Evolutionary conservation across 176 grass and related monocot genomes (phyloP).

Genomic region (Otatea glauca): DNA sequence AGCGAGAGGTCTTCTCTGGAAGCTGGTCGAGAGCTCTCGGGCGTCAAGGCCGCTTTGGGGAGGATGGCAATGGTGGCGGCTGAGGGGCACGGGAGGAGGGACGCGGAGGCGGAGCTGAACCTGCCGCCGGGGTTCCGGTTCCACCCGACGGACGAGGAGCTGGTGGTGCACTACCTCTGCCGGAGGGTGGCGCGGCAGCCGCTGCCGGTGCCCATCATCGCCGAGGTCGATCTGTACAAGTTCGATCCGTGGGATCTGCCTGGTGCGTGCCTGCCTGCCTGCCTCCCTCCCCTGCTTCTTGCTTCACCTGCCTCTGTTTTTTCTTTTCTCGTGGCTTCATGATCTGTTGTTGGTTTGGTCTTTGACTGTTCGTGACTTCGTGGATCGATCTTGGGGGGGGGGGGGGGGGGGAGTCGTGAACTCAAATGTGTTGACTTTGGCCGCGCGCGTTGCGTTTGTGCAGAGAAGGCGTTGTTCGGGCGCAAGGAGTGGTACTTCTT

Average conservation of each 20-base stretch:
- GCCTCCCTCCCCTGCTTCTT: not conserved
- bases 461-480: constrained; percentile 84
- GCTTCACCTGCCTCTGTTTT: not conserved
- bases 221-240: constrained; percentile 95
- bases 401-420: not conserved
- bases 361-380: not conserved
- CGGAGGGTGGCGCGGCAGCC: constrained; percentile 55
- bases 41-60: not conserved
- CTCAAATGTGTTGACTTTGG: not conserved
- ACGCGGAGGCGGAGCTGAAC: constrained; percentile 79
- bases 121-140: constrained; percentile 93
- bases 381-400: not conserved
- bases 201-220: constrained; percentile 79
- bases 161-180: constrained; percentile 78
- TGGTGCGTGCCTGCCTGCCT: constrained; percentile 11
- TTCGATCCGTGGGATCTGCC: constrained; percentile 87
- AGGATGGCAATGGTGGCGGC: constrained; percentile 22
- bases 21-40: not conserved
- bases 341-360: not conserved
- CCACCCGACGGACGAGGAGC: constrained; percentile 97
- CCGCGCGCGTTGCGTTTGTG: not conserved
- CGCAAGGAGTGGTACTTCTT: constrained; percentile 83
- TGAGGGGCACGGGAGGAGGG: constrained; percentile 50
- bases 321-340: not conserved
- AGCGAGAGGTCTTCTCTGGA: constrained; percentile 20